Evolutionary conservation across 192 early-diverging fungal species (phyloP), one percentile per base, ranked within the genome.

Genomic region (Obelidium mucronatum): DNA sequence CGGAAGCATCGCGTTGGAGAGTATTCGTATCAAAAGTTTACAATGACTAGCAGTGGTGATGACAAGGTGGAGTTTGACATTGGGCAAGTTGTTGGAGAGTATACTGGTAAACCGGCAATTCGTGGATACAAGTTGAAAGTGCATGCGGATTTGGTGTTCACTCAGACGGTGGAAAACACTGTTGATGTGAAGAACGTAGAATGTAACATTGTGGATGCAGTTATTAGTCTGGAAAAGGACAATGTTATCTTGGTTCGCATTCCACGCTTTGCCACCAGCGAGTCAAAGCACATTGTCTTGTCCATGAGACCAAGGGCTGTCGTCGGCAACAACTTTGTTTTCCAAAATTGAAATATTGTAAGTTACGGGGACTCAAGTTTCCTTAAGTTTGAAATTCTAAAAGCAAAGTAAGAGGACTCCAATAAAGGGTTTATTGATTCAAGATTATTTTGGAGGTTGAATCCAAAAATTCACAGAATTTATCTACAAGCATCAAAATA

Each of bases 1-100:
- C 52, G 36, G 8, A 30, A 54, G 22, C 55, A 72, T 36, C 69
- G 51, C 1, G 8, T 22, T 11, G 52, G 35, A 35, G 69, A n/a
- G n/a, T 72, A 34, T 30, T 24, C 69, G 26, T 26, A 26, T 24
- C 69, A 72, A 30, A 35, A 58, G 6, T 53, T 72, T 40, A 33
- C 54, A 17, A 34, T 54, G 52, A 54, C 69, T 31, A 37, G 17
- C 34, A 31, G n/a, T 60, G n/a, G n/a, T n/a, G 48, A 17, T 52
- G 19, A 15, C 40, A 44, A 17, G 11, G 17, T 72, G 11, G 8
- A 36, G 28, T 28, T 72, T 40, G 33, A n/a, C n/a, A 72, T 72
- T 59, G 55, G 55, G 17, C 6, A 19, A 17, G 35, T 58, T 54
- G 28, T 2, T 26, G 69, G 69, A 2, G 34, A 59, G 17, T 72